A percentile compares a stretch with the other conserved stretches of the same genome.
phyloP scores from a whole-genome alignment of 2,329 filamentous ascomycete species.

The Paradendryphiella salina region DNA sequence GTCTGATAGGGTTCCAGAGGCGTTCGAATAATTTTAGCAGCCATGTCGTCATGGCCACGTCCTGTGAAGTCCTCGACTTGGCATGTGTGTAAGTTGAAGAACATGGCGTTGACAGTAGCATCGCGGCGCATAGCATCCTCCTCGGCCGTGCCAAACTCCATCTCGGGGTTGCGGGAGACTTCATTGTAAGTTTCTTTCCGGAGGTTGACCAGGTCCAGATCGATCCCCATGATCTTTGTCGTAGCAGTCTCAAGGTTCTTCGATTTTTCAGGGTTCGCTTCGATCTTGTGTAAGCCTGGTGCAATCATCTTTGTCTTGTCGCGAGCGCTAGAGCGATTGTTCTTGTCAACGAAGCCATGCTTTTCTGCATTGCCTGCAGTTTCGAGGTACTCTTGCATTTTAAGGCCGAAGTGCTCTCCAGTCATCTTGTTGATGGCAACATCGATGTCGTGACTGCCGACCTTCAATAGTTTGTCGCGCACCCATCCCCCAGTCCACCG shows the following conservation, averaged over 20 bases:
- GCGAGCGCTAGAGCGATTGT: conserved; percentile 42
- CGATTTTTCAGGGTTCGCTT: conserved; percentile 91
- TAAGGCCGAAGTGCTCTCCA: conserved; percentile 72
- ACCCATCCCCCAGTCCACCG: conserved; percentile 89
- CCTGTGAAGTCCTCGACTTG: conserved; percentile 83
- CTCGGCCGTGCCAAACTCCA: conserved; percentile 90
- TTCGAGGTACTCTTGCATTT: conserved; percentile 70
- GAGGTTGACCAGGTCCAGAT: conserved; percentile 93
- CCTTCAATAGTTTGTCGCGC: conserved; percentile 76
- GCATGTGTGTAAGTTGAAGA: conserved; percentile 85
- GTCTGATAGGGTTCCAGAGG: conserved; percentile 87
- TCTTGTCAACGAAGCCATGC: conserved; percentile 56
- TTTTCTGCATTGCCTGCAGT: conserved; percentile 62
- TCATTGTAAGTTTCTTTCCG: conserved; percentile 87
- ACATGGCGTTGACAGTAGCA: conserved; percentile 92
- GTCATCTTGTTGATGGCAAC: conserved; percentile 86
- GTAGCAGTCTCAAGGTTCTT: conserved; percentile 95
- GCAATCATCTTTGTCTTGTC: conserved; percentile 64
- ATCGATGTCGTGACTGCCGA: conserved; percentile 78
- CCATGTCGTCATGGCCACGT: conserved; percentile 73
- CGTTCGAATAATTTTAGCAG: conserved; percentile 73
- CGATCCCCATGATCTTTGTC: conserved; percentile 79
- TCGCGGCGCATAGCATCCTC: conserved; percentile 90
- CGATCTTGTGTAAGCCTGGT: conserved; percentile 77
- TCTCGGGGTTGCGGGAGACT: conserved; percentile 85